Base-by-base conservation (phyloP, 768 basidiomycete genomes). In the Dioszegia crocea region DNA sequence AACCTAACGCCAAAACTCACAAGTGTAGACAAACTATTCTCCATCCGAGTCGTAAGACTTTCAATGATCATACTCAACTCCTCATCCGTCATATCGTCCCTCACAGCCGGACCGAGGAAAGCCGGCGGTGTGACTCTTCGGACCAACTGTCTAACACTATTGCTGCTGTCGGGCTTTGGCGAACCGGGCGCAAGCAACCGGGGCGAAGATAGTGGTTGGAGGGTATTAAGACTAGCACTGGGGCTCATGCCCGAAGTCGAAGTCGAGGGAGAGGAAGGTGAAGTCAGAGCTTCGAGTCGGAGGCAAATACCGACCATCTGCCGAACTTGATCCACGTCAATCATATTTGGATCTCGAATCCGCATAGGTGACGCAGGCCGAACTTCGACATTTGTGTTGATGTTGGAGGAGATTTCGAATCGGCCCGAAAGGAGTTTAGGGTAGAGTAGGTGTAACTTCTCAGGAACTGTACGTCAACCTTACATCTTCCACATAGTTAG, bases 391-490 rank as follows among this genome's bases (percentile, higher is more conserved):
- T 76, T 63, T 19, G 73, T 62, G 48, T 71, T 63, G 30, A 77
- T 61, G 26, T 75, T 61, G 29, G 68, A 60, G 5, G 67, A 71
- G 47, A 87, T 71, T 52, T 85, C 82, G 59, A 86, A 82, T 29
- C 94, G 85, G 6, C 85, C 86, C 40, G 83, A 82, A 36, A 98
- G 80, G 3, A 83, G 82, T 24, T 76, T 80, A 0, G 94, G 91
- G 76, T 90, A 98, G 44, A 97, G 81, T 17, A 86, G 75, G n/a
- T 90, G 88, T 21, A 98, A 80, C 63, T 83, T 81, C 77, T 97
- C 94, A 1, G 91, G 90, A 0, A 89, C 81, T 76, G 44, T 9
- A 40, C 31, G 63, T 64, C 47, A 64, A 64, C 38, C 23, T n/a
- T n/a, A n/a, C 21, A 6, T 2, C 12, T 23, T 19, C 23, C 23